Conservation (phyloP, 192 early-diverging fungal species). For the Linnemannia exigua region DNA sequence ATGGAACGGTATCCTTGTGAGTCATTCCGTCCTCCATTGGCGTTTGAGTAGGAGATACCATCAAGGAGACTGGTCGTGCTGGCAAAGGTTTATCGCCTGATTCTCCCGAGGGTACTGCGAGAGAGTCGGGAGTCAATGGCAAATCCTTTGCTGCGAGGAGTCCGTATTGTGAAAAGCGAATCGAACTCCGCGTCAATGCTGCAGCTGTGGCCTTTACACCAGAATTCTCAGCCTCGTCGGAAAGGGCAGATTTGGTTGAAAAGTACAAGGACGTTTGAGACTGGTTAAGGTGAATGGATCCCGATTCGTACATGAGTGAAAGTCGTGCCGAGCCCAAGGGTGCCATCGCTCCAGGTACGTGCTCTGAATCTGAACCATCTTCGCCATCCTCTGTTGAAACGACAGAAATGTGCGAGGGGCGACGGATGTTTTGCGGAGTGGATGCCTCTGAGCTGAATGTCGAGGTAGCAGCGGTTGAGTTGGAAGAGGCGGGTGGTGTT, state of each 20-base stretch:
- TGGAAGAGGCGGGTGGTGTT: background rate
- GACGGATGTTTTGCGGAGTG: background rate
- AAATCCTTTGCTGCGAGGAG: constrained; percentile 16
- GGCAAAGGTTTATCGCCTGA: constrained; percentile 23
- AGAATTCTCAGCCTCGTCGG: constrained; percentile 10
- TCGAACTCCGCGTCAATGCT: constrained; percentile 13
- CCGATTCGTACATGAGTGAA: constrained; percentile 19
- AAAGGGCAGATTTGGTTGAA: constrained; percentile 17
- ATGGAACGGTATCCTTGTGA: background rate
- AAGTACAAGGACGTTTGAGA: constrained; percentile 28
- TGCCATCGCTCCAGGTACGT: background rate
- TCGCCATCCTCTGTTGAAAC: constrained; percentile 33
- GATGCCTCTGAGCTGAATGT: background rate
- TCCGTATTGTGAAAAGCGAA: constrained; percentile 27
- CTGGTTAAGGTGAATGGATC: constrained; percentile 19
- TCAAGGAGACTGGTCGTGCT: constrained; percentile 14
- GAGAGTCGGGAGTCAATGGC: background rate
- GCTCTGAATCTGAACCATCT: constrained; percentile 14
- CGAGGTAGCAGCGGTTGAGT: background rate
- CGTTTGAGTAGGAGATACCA: background rate
- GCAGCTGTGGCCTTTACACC: background rate
- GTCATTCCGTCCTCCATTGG: background rate
- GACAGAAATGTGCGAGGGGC: constrained; percentile 29
- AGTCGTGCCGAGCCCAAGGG: background rate
- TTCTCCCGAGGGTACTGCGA: background rate